Evolutionary conservation across 306 rosid genomes (phyloP).

Genomic region (Cucumis melo): DNA sequence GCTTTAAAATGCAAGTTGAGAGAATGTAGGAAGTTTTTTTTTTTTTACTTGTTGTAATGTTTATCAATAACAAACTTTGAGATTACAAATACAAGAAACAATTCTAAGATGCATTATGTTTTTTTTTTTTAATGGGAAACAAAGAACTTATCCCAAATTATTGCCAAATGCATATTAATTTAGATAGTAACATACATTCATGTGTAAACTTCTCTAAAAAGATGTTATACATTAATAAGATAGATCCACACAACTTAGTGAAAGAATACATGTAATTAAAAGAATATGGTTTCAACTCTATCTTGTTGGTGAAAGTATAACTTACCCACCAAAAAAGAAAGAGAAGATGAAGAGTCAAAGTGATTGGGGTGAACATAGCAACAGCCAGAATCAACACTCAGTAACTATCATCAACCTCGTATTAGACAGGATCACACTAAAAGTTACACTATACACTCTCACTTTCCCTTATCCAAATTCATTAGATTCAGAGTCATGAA

Average conservation of each 20-base stretch:
- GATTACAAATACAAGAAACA: background rate
- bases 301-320: background rate
- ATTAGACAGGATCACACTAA: conserved; percentile 26
- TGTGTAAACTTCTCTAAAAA: background rate
- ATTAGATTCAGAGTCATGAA: conserved; percentile 30
- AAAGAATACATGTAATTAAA: background rate
- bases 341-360: background rate
- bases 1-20: background rate
- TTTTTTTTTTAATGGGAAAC: background rate
- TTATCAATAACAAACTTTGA: background rate
- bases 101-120: background rate
- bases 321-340: background rate
- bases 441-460: conserved; percentile 27
- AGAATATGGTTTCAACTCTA: background rate
- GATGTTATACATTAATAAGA: background rate
- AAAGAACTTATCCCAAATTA: background rate
- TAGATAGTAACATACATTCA: background rate
- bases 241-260: background rate
- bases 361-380: conserved; percentile 15
- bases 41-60: background rate
- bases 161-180: background rate
- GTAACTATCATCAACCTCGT: conserved; percentile 15
- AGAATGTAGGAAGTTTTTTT: background rate
- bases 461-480: conserved; percentile 15
- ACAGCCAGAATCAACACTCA: conserved; percentile 19